Conservation (phyloP, 1,284 basidiomycete species). For the Caloboletus inedulis region DNA sequence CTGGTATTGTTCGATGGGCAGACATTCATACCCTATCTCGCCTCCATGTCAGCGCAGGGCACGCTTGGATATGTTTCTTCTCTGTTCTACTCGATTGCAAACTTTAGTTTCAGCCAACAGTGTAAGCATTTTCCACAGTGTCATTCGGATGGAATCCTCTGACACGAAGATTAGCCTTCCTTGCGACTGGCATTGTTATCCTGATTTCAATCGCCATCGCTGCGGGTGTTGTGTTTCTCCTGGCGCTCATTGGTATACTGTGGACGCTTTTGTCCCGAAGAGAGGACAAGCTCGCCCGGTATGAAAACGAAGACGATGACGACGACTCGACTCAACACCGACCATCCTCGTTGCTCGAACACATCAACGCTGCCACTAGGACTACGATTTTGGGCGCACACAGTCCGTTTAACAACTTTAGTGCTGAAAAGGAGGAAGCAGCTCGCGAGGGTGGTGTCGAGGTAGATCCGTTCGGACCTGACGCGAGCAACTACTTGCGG, state of each 20-base stretch:
- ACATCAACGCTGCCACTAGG: conserved; percentile 84
- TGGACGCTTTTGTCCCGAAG: conserved; percentile 84
- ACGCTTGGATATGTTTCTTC: conserved; percentile 71
- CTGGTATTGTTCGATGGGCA: conserved; percentile 87
- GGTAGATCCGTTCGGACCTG: conserved; percentile 57
- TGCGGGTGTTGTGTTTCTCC: conserved; percentile 90
- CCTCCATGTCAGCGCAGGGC: conserved; percentile 67
- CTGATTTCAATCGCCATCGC: conserved; percentile 96
- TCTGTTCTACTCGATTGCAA: conserved; percentile 77
- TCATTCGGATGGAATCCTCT: neutral
- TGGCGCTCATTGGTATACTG: conserved; percentile 84
- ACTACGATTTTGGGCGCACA: conserved; percentile 65
- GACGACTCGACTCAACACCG: conserved; percentile 70
- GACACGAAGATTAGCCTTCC: conserved; percentile 58
- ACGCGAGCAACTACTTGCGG: conserved; percentile 69
- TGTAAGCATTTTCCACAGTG: conserved; percentile 46
- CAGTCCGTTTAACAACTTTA: conserved; percentile 48
- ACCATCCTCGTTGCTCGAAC: conserved; percentile 76
- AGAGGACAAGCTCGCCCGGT: conserved; percentile 63
- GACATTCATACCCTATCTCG: conserved; percentile 80
- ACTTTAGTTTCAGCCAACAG: conserved; percentile 70
- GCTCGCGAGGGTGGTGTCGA: conserved; percentile 33
- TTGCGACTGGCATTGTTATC: conserved; percentile 91
- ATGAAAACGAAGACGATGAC: conserved; percentile 68
- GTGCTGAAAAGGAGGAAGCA: conserved; percentile 54